phyloP scores from a whole-genome alignment of 2,329 filamentous ascomycete species.

The Aquanectria penicillioides region DNA sequence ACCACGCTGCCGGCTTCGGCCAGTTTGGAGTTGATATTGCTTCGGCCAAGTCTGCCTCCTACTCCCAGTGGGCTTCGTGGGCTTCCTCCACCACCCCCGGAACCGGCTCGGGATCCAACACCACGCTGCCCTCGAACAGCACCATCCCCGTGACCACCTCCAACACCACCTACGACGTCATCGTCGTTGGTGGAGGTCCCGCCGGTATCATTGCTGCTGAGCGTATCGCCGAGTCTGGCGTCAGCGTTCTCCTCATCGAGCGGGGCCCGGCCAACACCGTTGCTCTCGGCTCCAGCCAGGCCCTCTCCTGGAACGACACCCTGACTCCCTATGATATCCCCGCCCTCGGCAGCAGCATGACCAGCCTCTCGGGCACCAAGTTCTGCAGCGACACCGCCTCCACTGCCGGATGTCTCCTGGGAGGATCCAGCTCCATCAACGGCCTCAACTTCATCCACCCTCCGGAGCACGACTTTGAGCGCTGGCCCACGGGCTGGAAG shows the following conservation, averaged over 20 bases:
- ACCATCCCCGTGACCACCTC: constrained; percentile 28
- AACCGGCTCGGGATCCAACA: constrained; percentile 23
- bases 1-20: constrained; percentile 53
- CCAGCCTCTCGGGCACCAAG: constrained; percentile 33
- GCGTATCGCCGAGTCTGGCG: constrained; percentile 36
- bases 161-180: constrained; percentile 40
- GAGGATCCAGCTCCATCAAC: constrained; percentile 41
- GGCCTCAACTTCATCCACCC: constrained; percentile 42
- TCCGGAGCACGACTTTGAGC: constrained; percentile 37
- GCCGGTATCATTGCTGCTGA: constrained; percentile 41
- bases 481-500: constrained; percentile 38
- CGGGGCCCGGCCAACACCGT: constrained; percentile 41
- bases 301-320: constrained; percentile 36
- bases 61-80: constrained; percentile 39
- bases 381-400: constrained; percentile 41
- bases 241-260: constrained; percentile 40
- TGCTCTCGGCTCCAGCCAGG: constrained; percentile 31
- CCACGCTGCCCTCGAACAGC: constrained; percentile 21
- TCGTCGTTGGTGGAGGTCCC: constrained; percentile 39
- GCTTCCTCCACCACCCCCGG: constrained; percentile 32
- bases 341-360: constrained; percentile 38
- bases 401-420: constrained; percentile 38
- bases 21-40: constrained; percentile 47
- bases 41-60: constrained; percentile 46
- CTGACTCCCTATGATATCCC: constrained; percentile 40